Conservation (phyloP, 345 rosid species). For the Rubroshorea leprosula region DNA sequence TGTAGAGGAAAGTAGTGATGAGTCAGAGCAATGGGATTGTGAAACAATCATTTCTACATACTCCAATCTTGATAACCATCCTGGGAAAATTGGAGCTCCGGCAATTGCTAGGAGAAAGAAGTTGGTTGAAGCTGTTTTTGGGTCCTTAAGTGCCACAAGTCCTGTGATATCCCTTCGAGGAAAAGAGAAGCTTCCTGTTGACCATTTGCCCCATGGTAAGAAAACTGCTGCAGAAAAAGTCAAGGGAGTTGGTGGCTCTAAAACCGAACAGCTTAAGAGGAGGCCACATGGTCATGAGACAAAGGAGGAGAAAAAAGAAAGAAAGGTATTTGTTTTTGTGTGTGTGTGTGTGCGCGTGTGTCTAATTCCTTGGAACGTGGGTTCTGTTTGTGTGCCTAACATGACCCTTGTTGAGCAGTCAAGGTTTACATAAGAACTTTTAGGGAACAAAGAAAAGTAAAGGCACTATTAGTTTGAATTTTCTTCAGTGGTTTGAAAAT, state of each 20-base stretch:
- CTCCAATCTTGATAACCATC: constrained; percentile 85
- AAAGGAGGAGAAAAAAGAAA: constrained; percentile 87
- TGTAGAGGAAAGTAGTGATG: constrained; percentile 71
- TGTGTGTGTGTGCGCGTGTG: not conserved
- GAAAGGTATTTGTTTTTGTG: constrained; percentile 59
- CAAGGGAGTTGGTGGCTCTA: constrained; percentile 21
- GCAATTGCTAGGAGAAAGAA: constrained; percentile 53
- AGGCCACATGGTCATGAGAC: constrained; percentile 68
- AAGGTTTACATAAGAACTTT: too few species aligned
- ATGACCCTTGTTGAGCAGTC: too few species aligned
- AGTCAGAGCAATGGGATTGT: constrained; percentile 67
- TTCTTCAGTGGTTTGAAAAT: too few species aligned
- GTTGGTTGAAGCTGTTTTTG: constrained; percentile 46
- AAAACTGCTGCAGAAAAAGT: constrained; percentile 35
- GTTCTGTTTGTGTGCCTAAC: too few species aligned
- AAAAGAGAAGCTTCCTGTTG: constrained; percentile 68
- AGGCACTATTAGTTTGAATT: too few species aligned
- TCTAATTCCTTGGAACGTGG: too few species aligned
- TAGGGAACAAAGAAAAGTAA: too few species aligned
- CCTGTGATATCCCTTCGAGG: constrained; percentile 59
- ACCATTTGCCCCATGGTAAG: constrained; percentile 45
- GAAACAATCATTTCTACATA: constrained; percentile 61
- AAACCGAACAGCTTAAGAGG: constrained; percentile 47
- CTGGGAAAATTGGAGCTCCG: constrained; percentile 69
- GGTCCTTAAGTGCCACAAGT: constrained; percentile 32